A percentile compares a stretch with the other conserved stretches of the same genome.
Evolutionary conservation across 305 asterid species (phyloP).

Genomic region (Fraxinus floribunda): DNA sequence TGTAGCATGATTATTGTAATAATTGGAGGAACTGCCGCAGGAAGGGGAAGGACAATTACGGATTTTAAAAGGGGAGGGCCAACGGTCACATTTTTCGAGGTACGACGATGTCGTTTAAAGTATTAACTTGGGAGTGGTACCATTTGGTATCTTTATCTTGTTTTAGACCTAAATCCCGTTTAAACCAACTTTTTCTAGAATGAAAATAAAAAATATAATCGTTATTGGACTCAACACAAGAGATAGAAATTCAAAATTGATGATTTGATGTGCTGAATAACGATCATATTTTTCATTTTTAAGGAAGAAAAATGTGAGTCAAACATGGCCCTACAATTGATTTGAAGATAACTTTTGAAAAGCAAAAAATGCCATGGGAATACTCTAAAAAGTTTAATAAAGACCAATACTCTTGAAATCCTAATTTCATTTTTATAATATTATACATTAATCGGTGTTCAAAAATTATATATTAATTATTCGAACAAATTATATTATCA

Average conservation of each 20-base stretch:
- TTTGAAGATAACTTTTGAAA: neutral
- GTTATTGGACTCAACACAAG: too few relatives aligned
- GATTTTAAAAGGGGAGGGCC: constrained; percentile 28
- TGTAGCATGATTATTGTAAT: neutral
- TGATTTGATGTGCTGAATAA: too few relatives aligned
- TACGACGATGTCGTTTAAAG: constrained; percentile 31
- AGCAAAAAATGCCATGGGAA: neutral
- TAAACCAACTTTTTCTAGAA: too few relatives aligned
- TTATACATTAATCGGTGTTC: neutral
- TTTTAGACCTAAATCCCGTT: neutral
- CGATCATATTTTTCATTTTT: too few relatives aligned
- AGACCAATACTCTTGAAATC: neutral
- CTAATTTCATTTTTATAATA: neutral
- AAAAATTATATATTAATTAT: neutral
- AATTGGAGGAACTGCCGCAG: neutral
- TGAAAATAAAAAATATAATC: too few relatives aligned
- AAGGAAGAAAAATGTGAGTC: too few relatives aligned
- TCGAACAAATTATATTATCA: neutral
- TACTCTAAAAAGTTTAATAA: neutral
- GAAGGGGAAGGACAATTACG: neutral
- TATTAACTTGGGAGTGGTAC: neutral
- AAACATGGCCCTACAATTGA: neutral
- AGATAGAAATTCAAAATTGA: too few relatives aligned
- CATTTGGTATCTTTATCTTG: neutral
- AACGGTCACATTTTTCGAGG: constrained; percentile 49